Percentiles rank a stretch among this genome's conserved stretches.
These are phyloP conservation scores for Linum trigynum DNA, from an alignment of 345 rosid genomes.

Conservation along the genomic window DNA sequence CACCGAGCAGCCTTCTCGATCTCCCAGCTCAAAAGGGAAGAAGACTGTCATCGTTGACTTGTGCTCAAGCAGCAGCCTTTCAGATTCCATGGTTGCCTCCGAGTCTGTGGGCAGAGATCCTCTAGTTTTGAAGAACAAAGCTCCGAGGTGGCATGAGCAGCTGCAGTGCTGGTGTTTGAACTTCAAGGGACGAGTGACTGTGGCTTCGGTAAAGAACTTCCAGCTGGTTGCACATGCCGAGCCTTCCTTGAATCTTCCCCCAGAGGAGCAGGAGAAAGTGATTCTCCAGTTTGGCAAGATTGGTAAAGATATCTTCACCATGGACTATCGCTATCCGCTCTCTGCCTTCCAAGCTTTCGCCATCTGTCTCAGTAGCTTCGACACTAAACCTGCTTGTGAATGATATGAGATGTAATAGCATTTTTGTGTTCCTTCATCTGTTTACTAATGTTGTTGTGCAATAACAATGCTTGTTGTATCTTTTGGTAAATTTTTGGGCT, in stretches of 20 bases:
- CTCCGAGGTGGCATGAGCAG: constrained; percentile 97
- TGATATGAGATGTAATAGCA: constrained; percentile 20
- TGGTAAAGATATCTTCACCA: constrained; percentile 85
- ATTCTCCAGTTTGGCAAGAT: constrained; percentile 91
- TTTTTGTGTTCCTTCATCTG: neutral
- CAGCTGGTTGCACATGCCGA: constrained; percentile 70
- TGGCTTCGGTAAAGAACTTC: constrained; percentile 90
- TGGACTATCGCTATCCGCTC: constrained; percentile 89
- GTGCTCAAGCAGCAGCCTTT: constrained; percentile 30
- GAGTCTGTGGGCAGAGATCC: constrained; percentile 25
- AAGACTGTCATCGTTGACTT: constrained; percentile 26
- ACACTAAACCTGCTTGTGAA: constrained; percentile 88
- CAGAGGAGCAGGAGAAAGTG: constrained; percentile 63
- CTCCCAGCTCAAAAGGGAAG: constrained; percentile 29
- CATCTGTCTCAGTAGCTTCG: constrained; percentile 92
- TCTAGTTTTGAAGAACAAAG: constrained; percentile 66
- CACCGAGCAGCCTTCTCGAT: constrained; percentile 15
- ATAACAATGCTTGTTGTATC: constrained; percentile 13
- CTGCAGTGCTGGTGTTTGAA: constrained; percentile 92
- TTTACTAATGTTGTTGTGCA: constrained; percentile 9
- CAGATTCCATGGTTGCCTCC: constrained; percentile 11
- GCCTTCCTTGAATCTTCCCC: constrained; percentile 38
- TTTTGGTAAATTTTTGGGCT: constrained; percentile 22
- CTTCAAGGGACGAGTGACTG: constrained; percentile 83
- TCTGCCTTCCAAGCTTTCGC: constrained; percentile 98